These are phyloP conservation scores for Neonectria coccinea DNA, from an alignment of 2,329 filamentous ascomycete genomes.

Conservation along the genomic window DNA sequence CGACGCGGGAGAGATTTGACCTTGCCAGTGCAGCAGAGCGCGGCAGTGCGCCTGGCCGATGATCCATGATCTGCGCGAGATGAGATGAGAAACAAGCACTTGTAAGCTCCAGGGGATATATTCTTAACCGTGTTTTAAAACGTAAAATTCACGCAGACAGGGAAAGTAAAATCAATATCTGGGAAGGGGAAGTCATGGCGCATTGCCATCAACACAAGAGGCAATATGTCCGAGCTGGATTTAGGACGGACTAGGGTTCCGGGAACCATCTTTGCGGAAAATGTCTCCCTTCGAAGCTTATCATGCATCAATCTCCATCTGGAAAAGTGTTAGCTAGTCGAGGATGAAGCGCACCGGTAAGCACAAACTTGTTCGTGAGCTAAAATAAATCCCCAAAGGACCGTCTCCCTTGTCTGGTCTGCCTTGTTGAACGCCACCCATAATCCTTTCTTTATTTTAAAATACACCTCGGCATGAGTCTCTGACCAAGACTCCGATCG, in stretches of 20 bases:
- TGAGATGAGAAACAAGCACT: conserved; percentile 27
- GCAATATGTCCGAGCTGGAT: conserved; percentile 31
- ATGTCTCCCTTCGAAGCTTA: conserved; percentile 26
- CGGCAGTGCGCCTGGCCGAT: conserved; percentile 20
- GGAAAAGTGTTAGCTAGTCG: conserved; percentile 41
- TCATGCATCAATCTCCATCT: conserved; percentile 38
- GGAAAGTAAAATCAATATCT: conserved; percentile 22
- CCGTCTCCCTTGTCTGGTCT: conserved; percentile 13
- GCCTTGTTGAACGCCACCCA: conserved; percentile 38
- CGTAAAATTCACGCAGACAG: conserved; percentile 32
- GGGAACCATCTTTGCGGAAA: conserved; percentile 26
- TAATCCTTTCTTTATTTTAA: conserved; percentile 27
- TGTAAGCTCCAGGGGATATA: conserved; percentile 9
- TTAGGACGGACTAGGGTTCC: conserved; percentile 30
- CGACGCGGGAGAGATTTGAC: conserved; percentile 19
- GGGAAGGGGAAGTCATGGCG: conserved; percentile 22
- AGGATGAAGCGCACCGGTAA: conserved; percentile 29
- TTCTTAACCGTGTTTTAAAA: conserved; percentile 22
- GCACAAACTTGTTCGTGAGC: conserved; percentile 42
- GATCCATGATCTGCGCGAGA: conserved; percentile 28
- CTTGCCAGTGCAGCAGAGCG: conserved; percentile 13
- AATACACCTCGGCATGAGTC: conserved; percentile 28
- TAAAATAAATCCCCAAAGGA: conserved; percentile 32
- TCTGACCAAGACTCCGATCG: not conserved
- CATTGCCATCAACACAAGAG: conserved; percentile 26